A percentile compares a stretch with the other conserved stretches of the same genome.
phyloP scores from a whole-genome alignment of 345 rosid genomes.

The Carallia brachiata region DNA sequence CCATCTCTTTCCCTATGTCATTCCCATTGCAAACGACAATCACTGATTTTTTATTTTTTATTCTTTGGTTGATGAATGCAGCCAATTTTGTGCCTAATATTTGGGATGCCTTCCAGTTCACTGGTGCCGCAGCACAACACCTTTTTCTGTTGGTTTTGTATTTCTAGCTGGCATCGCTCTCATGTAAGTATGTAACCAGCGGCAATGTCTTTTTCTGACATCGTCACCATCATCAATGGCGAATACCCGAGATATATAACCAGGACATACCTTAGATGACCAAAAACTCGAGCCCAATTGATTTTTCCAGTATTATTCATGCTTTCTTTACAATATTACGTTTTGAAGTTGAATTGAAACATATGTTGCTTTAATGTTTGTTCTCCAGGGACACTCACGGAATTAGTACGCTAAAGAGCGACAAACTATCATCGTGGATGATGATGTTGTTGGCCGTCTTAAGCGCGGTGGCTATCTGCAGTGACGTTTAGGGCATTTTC shows the following conservation, averaged over 20 bases:
- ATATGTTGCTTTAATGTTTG: neutral
- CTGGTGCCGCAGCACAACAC: constrained; percentile 52
- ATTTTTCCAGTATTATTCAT: neutral
- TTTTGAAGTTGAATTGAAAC: neutral
- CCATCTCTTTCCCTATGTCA: constrained; percentile 55
- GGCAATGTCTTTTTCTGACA: neutral
- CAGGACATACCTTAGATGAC: neutral
- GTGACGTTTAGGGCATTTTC: constrained; percentile 47
- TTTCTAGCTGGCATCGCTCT: constrained; percentile 62
- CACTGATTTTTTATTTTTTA: constrained; percentile 37
- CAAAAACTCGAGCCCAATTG: neutral
- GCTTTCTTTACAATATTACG: too few relatives aligned
- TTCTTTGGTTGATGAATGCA: constrained; percentile 23
- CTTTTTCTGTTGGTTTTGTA: constrained; percentile 55
- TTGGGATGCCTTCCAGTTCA: constrained; percentile 74
- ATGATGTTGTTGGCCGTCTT: constrained; percentile 53
- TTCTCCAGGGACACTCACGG: constrained; percentile 46
- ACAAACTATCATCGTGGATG: constrained; percentile 47
- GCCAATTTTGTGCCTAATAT: constrained; percentile 63
- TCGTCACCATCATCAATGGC: neutral
- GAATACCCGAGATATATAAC: neutral
- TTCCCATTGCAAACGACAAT: constrained; percentile 48
- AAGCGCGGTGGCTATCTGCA: constrained; percentile 55
- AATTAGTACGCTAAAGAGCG: constrained; percentile 45
- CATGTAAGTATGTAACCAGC: constrained; percentile 28